Evolutionary conservation across 805 yeast genomes (phyloP), one percentile per base, ranked within the genome.

Genomic region (Nematodospora valgi): DNA sequence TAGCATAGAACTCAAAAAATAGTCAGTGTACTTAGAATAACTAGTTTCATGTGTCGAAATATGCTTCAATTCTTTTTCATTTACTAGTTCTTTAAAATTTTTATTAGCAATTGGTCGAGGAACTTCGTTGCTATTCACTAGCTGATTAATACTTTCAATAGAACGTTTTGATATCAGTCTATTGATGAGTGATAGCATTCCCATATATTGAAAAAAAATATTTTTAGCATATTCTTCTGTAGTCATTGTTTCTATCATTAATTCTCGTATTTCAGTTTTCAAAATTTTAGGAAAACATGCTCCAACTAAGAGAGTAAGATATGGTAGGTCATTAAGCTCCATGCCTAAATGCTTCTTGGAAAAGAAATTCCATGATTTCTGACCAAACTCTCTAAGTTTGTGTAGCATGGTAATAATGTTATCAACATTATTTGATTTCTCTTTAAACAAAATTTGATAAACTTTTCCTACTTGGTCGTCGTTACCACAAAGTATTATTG

Each of bases 401-500:
- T 19, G 11, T 23, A 34, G 22, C 3, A 24, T 5, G 6, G 14
- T 8, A 4, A 18, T 15, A 8, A 28, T 28, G 21, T 26, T 30
- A 13, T 17, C 13, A 21, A 17, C 9, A 19, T 21, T 26, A 7
- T 23, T 28, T 27, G 30, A 30, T 10, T 4, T 4, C n/a, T 18
- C 13, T 3, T n/a, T 9, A 15, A 9, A 28, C 5, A 18, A 9
- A 6, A 13, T 16, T 23, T 28, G 13, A 21, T 18, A 34, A 3
- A 34, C 4, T 10, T n/a, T 7, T 27, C n/a, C 15, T 5, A 34
- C 25, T 19, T 9, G 5, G 21, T 30, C 13, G 19, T 34, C 9
- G 5, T 34, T 22, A 2, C 38, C 38, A 18, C 32, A 27, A 24
- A 34, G 27, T 12, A 29, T 29, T 12, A 34, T 18, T 5, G 38